phyloP scores from a whole-genome alignment of 108 stramenopile genomes.

The Cyclotella choctawhatcheeana region DNA sequence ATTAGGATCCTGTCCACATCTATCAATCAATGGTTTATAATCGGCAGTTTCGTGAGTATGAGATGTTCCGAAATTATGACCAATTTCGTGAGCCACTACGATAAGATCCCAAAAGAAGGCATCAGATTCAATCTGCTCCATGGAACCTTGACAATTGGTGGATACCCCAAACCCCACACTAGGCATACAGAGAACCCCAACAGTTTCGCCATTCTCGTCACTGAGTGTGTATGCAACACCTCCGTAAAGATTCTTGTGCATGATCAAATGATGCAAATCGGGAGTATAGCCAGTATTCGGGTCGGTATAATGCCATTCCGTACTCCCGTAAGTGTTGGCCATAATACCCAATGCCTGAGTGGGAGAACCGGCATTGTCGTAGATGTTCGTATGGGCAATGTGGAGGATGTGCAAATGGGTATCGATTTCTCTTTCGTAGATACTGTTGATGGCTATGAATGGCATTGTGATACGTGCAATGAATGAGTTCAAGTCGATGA shows the following conservation, averaged over 20 bases:
- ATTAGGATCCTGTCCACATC: not conserved
- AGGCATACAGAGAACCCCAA: not conserved
- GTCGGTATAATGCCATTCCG: conserved; percentile 9
- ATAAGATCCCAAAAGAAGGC: not conserved
- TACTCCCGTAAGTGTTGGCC: not conserved
- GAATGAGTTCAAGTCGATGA: not conserved
- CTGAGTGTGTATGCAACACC: not conserved
- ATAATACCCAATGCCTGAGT: conserved; percentile 3
- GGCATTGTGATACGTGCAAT: conserved; percentile 1
- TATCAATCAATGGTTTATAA: conserved; percentile 5
- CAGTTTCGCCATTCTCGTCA: not conserved
- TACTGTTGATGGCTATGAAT: conserved; percentile 1
- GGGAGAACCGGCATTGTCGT: not conserved
- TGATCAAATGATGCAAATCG: conserved; percentile 6
- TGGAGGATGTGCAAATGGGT: conserved; percentile 26
- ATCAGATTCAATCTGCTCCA: not conserved
- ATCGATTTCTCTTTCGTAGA: conserved; percentile 34
- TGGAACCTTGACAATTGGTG: not conserved
- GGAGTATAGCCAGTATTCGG: not conserved
- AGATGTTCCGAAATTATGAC: not conserved
- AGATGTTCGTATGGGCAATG: not conserved
- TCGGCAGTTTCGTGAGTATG: not conserved
- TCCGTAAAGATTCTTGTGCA: not conserved
- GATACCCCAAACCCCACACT: not conserved
- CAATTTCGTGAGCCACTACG: not conserved